Conservation (phyloP, 768 basidiomycete genomes). For the Tylopilus sp. region DNA sequence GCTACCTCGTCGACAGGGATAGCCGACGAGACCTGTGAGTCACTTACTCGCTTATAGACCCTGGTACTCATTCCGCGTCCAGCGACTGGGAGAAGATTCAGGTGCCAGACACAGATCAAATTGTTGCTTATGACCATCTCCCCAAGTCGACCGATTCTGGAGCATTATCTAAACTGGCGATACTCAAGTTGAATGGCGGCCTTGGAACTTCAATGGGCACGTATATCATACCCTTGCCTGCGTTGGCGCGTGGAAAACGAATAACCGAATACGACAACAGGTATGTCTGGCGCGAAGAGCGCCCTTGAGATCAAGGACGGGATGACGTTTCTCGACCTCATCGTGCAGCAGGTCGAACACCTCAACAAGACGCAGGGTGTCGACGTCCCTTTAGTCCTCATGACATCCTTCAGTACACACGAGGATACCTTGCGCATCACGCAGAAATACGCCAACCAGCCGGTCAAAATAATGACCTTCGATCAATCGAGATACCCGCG, state of each 20-base stretch:
- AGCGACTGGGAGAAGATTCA: slow-evolving; percentile 91
- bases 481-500: slow-evolving; percentile 94
- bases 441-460: slow-evolving; percentile 95
- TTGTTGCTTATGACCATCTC: slow-evolving; percentile 77
- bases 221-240: slow-evolving; percentile 17
- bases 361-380: slow-evolving; percentile 81
- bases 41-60: slow-evolving; percentile 4
- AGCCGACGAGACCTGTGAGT: slow-evolving; percentile 82
- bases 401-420: slow-evolving; percentile 99
- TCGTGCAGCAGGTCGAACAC: slow-evolving; percentile 93
- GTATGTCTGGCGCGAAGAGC: slow-evolving; percentile 85
- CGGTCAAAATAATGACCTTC: slow-evolving; percentile 88
- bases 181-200: slow-evolving; percentile 93
- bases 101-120: slow-evolving; percentile 80
- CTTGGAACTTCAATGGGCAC: slow-evolving; percentile 86
- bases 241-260: neutral
- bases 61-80: slow-evolving; percentile 5
- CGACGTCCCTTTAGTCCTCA: slow-evolving; percentile 95
- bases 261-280: slow-evolving; percentile 30
- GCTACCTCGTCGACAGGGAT: slow-evolving; percentile 87
- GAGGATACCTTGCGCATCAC: slow-evolving; percentile 95
- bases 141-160: slow-evolving; percentile 53
- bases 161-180: slow-evolving; percentile 88
- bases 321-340: slow-evolving; percentile 96
- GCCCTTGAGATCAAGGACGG: slow-evolving; percentile 95